A percentile compares a stretch with the other conserved stretches of the same genome.
Conservation (phyloP, 2,329 filamentous ascomycete genomes). For the Alternaria sp. region DNA sequence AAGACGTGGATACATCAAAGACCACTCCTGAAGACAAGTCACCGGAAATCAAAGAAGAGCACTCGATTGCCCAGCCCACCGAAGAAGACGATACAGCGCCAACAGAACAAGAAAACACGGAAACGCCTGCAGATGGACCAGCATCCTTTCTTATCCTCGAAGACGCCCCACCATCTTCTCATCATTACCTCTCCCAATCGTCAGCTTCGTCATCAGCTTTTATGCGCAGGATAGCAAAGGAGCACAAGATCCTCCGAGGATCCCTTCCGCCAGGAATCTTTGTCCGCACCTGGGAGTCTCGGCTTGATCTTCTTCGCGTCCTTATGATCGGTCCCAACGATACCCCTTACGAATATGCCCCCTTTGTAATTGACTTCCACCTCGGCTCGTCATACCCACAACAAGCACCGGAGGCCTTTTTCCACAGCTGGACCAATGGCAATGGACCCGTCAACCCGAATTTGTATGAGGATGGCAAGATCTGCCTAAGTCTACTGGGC, state of each 20-base stretch:
- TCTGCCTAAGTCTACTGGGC: constrained; percentile 67
- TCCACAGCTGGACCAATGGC: constrained; percentile 67
- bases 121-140: constrained; percentile 15
- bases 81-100: constrained; percentile 8
- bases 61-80: constrained; percentile 14
- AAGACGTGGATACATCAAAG: constrained; percentile 43
- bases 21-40: constrained; percentile 46
- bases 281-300: constrained; percentile 67
- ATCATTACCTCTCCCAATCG: constrained; percentile 51
- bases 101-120: constrained; percentile 18
- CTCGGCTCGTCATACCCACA: constrained; percentile 61
- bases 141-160: constrained; percentile 50
- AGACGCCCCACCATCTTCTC: constrained; percentile 42
- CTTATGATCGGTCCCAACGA: constrained; percentile 67
- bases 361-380: constrained; percentile 68
- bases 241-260: constrained; percentile 65
- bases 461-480: constrained; percentile 69
- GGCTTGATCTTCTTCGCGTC: constrained; percentile 66
- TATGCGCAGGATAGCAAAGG: constrained; percentile 64
- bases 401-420: constrained; percentile 64
- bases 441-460: constrained; percentile 68
- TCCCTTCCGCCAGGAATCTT: constrained; percentile 66
- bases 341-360: constrained; percentile 69
- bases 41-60: constrained; percentile 32
- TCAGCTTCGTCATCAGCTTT: constrained; percentile 54